Evolutionary conservation across 164 flowering plant species (phyloP), one percentile per base, ranked within the genome.

Genomic region (Kingdonia uniflora): DNA sequence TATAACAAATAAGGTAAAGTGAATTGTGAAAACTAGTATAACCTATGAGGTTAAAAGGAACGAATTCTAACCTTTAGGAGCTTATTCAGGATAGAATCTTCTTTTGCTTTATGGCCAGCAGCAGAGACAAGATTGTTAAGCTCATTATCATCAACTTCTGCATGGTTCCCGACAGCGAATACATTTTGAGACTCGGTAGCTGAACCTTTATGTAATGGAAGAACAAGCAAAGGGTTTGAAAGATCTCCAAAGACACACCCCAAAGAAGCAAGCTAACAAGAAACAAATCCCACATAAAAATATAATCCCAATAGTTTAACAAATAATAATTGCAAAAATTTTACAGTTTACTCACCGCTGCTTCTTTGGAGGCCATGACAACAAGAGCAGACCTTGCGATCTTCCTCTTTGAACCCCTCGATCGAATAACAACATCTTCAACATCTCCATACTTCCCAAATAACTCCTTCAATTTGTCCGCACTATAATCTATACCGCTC

Each of bases 351-450:
- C 90, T 69, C 50, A 88, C 91, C 51, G 75, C 87, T 13, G 72
- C 86, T n/a, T 83, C 92, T 67, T 75, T 76, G 22, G 82, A 66
- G 0, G 68, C 75, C 95, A 91, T 85, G 15, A 79, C 92, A 55
- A 91, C 80, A 58, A 91, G 75, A 0, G 95, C 96, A 5, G 84
- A 76, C 43, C 56, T 45, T 11, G 49, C 25, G 14, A 79, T 71
- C 66, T 59, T 78, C 69, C 74, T 82, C 78, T 78, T 86, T 6
- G 71, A 62, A 54, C 72, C 72, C 56, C 60, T 77, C 5, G 25
- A 48, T 41, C 49, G 47, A 37, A 80, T 77, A 11, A 91, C 80
- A 42, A 91, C 85, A 71, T 91, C 96, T 69, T 83, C 95, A 33
- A 91, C 90, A 42, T 52, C 57, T 1, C 98, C 98, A 76, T 83